A percentile compares a stretch with the other conserved stretches of the same genome.
Conservation (phyloP, 257 asterid genomes). For the Przewalskia tangutica region DNA sequence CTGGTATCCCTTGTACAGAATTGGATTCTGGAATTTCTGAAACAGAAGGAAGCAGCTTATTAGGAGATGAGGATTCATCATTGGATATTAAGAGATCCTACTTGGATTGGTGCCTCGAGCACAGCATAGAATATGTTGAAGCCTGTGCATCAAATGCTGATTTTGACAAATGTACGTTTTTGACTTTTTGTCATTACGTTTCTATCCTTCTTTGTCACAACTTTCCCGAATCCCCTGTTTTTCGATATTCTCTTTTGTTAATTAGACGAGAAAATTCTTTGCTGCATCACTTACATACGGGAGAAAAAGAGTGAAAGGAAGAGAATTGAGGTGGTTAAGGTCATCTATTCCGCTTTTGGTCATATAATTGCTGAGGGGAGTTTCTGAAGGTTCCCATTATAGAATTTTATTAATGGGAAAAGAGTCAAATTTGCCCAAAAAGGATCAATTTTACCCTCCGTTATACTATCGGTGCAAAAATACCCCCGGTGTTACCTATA, state of each 20-base stretch:
- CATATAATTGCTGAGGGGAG: not conserved
- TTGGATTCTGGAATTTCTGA: conserved; percentile 71
- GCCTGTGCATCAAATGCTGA: conserved; percentile 79
- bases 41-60: conserved; percentile 76
- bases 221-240: not conserved
- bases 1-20: conserved; percentile 21
- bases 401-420: not conserved
- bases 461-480: no score
- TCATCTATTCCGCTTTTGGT: not conserved
- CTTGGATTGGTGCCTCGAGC: conserved; percentile 78
- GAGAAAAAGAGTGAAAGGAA: not conserved
- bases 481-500: no score
- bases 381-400: not conserved
- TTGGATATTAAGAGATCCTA: conserved; percentile 42
- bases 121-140: conserved; percentile 76
- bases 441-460: no score
- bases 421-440: no score
- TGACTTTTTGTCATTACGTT: not conserved
- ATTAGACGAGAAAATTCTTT: not conserved
- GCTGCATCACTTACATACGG: not conserved
- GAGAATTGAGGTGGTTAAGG: not conserved
- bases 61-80: conserved; percentile 60
- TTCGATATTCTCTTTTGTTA: not conserved
- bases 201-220: not conserved
- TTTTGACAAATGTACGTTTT: conserved; percentile 75